A percentile compares a stretch with the other conserved stretches of the same genome.
These are phyloP conservation scores for Talaromyces pinophilus DNA, from an alignment of 2,329 filamentous ascomycete genomes.

Conservation along the genomic window DNA sequence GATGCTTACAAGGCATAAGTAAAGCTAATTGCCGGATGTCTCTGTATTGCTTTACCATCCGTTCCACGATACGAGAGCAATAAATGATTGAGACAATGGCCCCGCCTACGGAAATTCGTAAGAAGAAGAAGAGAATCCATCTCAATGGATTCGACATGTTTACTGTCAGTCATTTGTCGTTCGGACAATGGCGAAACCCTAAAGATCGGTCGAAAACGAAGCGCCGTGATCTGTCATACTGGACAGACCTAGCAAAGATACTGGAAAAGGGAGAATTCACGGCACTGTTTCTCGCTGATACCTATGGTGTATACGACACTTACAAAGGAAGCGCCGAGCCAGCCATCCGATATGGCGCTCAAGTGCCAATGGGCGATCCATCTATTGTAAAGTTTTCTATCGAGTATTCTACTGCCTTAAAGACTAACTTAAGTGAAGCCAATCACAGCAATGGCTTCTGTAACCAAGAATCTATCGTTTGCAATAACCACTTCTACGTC, in stretches of 20 bases:
- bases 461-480: conserved; percentile 65
- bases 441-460: conserved; percentile 67
- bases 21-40: background rate
- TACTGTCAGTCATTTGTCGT: conserved; percentile 39
- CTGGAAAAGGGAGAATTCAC: conserved; percentile 54
- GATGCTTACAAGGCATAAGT: background rate
- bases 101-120: background rate
- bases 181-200: conserved; percentile 34
- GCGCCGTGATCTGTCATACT: conserved; percentile 47
- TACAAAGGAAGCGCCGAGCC: conserved; percentile 63
- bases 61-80: background rate
- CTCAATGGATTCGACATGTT: conserved; percentile 47
- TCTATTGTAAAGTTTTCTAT: conserved; percentile 34
- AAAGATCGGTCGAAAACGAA: conserved; percentile 40
- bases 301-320: conserved; percentile 64
- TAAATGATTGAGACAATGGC: background rate
- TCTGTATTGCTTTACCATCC: background rate
- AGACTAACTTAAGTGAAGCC: conserved; percentile 37
- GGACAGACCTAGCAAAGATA: conserved; percentile 50
- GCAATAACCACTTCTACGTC: conserved; percentile 68
- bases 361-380: conserved; percentile 71
- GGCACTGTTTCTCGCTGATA: conserved; percentile 55
- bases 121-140: conserved; percentile 28
- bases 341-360: conserved; percentile 62
- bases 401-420: background rate